A percentile compares a stretch with the other conserved stretches of the same genome.
These are phyloP conservation scores for Naganishia randhawae DNA, from an alignment of 768 basidiomycete genomes.

Conservation along the genomic window DNA sequence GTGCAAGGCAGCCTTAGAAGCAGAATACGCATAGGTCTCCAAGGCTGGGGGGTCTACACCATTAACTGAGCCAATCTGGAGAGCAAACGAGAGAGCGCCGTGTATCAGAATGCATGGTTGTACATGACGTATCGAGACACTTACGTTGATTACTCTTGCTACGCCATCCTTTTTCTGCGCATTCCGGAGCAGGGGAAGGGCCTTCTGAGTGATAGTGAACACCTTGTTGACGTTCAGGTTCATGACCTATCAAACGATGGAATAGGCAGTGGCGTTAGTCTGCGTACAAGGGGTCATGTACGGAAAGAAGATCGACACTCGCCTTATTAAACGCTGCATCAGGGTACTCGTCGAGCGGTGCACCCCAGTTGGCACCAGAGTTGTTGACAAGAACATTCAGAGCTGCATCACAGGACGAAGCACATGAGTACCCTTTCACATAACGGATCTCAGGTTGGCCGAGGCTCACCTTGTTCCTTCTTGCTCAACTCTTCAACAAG, in stretches of 20 bases:
- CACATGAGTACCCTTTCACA: not conserved
- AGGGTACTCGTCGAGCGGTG: conserved; percentile 48
- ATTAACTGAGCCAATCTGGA: conserved; percentile 64
- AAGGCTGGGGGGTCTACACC: conserved; percentile 57
- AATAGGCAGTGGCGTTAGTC: no score
- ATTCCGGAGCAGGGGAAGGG: conserved; percentile 59
- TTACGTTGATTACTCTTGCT: conserved; percentile 59
- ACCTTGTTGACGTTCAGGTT: conserved; percentile 64
- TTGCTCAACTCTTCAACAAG: conserved; percentile 57
- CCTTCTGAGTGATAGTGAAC: conserved; percentile 63
- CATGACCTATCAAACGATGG: conserved; percentile 50
- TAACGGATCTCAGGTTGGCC: not conserved
- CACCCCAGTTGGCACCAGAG: conserved; percentile 52
- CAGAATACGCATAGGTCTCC: conserved; percentile 65
- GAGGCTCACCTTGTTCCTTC: conserved; percentile 55
- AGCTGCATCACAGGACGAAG: conserved; percentile 32
- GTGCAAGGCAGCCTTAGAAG: conserved; percentile 57
- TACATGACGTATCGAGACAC: conserved; percentile 30
- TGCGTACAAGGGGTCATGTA: no score
- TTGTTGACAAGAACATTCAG: conserved; percentile 63
- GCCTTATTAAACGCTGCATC: conserved; percentile 61
- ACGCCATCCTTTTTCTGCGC: conserved; percentile 52
- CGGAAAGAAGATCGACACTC: not conserved
- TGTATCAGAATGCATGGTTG: not conserved
- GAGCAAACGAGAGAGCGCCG: not conserved